Evolutionary conservation across 169 alveolate species (phyloP).

Genomic region (Plasmodium sp.): DNA sequence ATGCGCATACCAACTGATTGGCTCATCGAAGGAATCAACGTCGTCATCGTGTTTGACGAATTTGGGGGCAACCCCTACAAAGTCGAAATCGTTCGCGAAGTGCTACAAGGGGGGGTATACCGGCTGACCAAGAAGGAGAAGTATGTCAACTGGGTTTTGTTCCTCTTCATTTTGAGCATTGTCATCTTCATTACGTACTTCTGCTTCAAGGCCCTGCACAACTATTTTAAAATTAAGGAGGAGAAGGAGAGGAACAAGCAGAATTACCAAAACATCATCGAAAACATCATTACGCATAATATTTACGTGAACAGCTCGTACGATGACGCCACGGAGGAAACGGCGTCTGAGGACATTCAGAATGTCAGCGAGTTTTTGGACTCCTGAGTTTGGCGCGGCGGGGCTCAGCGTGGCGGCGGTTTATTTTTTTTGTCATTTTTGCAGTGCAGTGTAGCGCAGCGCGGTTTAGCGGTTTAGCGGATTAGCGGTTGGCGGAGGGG

Average conservation of each 20-base stretch:
- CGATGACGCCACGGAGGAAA: constrained; percentile 51
- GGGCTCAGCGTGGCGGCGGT: not conserved
- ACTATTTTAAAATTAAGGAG: constrained; percentile 54
- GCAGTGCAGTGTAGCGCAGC: not conserved
- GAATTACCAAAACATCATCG: constrained; percentile 66
- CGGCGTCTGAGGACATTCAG: constrained; percentile 51
- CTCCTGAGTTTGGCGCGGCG: constrained; percentile 6
- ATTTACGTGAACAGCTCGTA: constrained; percentile 60
- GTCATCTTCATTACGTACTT: constrained; percentile 46
- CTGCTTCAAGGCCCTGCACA: constrained; percentile 55
- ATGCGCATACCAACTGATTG: constrained; percentile 76
- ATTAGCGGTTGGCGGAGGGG: not conserved
- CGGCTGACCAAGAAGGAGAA: constrained; percentile 66
- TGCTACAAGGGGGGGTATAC: constrained; percentile 68
- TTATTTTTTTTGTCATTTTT: not conserved
- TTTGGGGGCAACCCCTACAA: constrained; percentile 73
- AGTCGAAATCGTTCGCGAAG: constrained; percentile 60
- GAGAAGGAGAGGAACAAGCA: constrained; percentile 68
- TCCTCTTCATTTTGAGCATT: constrained; percentile 56
- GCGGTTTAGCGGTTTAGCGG: too few relatives aligned
- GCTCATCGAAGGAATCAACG: constrained; percentile 67
- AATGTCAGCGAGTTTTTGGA: constrained; percentile 74
- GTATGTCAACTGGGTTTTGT: constrained; percentile 58
- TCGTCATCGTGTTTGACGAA: constrained; percentile 54
- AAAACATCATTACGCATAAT: constrained; percentile 71